Evolutionary conservation across 306 rosid genomes (phyloP), one percentile per base, ranked within the genome.

Genomic region (Delonix regia): DNA sequence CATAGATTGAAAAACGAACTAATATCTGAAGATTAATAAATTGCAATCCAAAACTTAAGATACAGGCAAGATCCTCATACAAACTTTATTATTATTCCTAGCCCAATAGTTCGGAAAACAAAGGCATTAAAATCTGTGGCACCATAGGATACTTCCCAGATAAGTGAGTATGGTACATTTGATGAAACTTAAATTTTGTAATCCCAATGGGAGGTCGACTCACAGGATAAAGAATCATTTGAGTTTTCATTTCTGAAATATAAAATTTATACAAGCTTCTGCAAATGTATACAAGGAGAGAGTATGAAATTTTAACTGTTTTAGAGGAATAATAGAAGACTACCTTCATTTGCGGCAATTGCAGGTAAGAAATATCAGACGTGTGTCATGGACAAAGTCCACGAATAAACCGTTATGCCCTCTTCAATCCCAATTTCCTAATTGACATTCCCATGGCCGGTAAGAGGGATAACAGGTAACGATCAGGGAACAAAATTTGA

Each of bases 171-270:
- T n/a, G n/a, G n/a, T n/a, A n/a, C n/a, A n/a, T 0, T 6, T n/a
- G 49, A 44, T 30, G 4, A 4, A 30, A 1, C 33, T 30, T 30
- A 30, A 30, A 30, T 30, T 30, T 30, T 30, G 33, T 30, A 30
- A 30, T 30, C 33, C 33, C 33, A 30, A 30, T 30, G 33, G 33
- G 33, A 30, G 33, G 33, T 30, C 33, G 33, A 30, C 2, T 30
- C 1, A 0, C 60, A 9, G 0, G 60, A 53, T 21, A 24, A 53
- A 27, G 28, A 53, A 53, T 27, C 14, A 9, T 49, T 18, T 41
- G 45, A 55, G 24, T 73, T 14, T 13, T 53, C 38, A 73, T 56
- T 73, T 57, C 48, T 34, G 57, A 55, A 57, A 73, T 57, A 14
- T 24, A 39, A 21, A 21, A 19, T 19, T 25, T 38, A 44, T 28